Evolutionary conservation across 768 basidiomycete species (phyloP).

Genomic region (Cyclocybe cylindracea): DNA sequence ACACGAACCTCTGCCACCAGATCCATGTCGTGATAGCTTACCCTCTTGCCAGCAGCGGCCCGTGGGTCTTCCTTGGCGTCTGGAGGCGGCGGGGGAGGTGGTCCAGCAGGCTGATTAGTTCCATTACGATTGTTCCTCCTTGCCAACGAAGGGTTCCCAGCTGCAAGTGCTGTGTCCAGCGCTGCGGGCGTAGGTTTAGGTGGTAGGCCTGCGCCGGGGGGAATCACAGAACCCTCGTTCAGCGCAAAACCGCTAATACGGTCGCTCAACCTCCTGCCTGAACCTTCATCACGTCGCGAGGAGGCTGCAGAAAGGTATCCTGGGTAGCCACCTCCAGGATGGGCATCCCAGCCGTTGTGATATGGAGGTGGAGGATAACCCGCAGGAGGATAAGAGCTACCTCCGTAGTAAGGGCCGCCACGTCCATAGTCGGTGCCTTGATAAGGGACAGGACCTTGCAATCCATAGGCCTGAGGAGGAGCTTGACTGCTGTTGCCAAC

Average conservation of each 20-base stretch:
- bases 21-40: slow-evolving; percentile 97
- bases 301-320: slow-evolving; percentile 34
- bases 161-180: slow-evolving; percentile 51
- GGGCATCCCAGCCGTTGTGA: slow-evolving; percentile 40
- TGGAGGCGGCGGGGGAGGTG: slow-evolving; percentile 78
- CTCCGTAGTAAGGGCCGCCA: slow-evolving; percentile 33
- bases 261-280: slow-evolving; percentile 71
- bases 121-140: slow-evolving; percentile 35
- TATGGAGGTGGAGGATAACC: slow-evolving; percentile 49
- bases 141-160: slow-evolving; percentile 46
- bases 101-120: slow-evolving; percentile 42
- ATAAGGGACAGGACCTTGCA: slow-evolving; percentile 60
- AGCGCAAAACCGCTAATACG: slow-evolving; percentile 75
- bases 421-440: slow-evolving; percentile 34
- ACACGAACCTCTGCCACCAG: slow-evolving; percentile 72
- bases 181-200: slow-evolving; percentile 69
- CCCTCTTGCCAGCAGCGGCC: slow-evolving; percentile 83
- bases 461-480: slow-evolving; percentile 83
- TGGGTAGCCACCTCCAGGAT: slow-evolving; percentile 35
- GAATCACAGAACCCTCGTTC: slow-evolving; percentile 43
- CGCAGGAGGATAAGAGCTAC: slow-evolving; percentile 31
- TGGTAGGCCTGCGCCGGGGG: slow-evolving; percentile 74
- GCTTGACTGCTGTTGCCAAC: slow-evolving; percentile 67
- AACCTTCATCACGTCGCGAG: slow-evolving; percentile 60
- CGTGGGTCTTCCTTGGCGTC: slow-evolving; percentile 93